Evolutionary conservation across 2,329 filamentous ascomycete species (phyloP), one percentile per base, ranked within the genome.

Genomic region (Neonectria sp.): DNA sequence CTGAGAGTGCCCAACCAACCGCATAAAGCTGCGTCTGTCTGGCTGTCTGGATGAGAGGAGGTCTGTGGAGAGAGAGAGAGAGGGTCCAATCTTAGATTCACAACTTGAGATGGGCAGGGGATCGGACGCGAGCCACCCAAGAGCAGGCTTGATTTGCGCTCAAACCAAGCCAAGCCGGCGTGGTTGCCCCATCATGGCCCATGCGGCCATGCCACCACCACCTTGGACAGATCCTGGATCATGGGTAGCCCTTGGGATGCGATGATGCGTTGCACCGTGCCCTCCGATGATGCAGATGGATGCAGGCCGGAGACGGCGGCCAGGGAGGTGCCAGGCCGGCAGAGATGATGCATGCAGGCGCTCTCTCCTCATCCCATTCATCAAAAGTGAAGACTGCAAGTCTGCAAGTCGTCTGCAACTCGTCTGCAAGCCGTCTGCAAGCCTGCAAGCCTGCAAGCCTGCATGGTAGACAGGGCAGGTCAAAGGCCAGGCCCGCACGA

Each of bases 191-290:
- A 62, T 61, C 63, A 35, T 60, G 62, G 29, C 17, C 48, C 40
- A 46, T 53, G 46, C 24, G 31, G 27, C 55, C 59, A 59, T 64
- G 43, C 49, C 31, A 58, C 65, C 70, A 72, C 72, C 73, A 33
- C 56, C 52, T 59, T 46, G 45, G 53, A 63, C 45, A 64, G 64
- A 67, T 63, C 65, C 70, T 65, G 65, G 68, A 69, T 71, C 63
- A 63, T 72, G 65, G 65, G 57, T 59, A 53, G 58, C 66, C 67
- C 56, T 70, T 67, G 62, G 68, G 48, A 25, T 57, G 49, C 51
- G 60, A 62, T 69, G 60, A 62, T 69, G 68, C 46, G 70, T 73
- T 74, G 74, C 70, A 70, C 71, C 63, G 72, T 76, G 74, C 65
- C 56, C 71, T 73, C 63, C 59, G 69, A 71, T 67, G 73, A 67